These are phyloP conservation scores for Crepidotus variabilis DNA, from an alignment of 768 basidiomycete genomes.

Conservation along the genomic window DNA sequence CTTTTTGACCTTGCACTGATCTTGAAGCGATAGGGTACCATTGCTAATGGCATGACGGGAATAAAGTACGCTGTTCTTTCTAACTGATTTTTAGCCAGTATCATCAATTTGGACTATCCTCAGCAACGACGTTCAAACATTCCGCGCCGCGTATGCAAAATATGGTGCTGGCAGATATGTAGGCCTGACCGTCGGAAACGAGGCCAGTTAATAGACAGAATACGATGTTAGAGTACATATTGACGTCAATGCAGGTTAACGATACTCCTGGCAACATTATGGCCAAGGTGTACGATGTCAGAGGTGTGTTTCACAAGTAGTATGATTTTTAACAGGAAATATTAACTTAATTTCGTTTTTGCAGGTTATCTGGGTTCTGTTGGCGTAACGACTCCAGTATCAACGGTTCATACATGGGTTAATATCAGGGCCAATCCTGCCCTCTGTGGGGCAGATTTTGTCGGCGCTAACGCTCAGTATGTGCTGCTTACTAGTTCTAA, in stretches of 20 bases:
- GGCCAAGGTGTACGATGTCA: constrained; percentile 33
- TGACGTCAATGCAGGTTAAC: constrained; percentile 12
- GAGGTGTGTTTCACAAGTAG: constrained; percentile 20
- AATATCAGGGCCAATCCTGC: constrained; percentile 26
- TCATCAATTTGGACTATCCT: neutral
- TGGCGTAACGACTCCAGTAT: constrained; percentile 32
- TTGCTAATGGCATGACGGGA: constrained; percentile 23
- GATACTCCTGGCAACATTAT: constrained; percentile 33
- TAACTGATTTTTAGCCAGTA: too few species aligned
- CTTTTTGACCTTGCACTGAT: neutral
- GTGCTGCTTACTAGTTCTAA: constrained; percentile 1
- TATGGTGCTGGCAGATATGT: constrained; percentile 31
- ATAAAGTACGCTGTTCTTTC: constrained; percentile 17
- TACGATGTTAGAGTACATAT: neutral
- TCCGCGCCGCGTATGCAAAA: constrained; percentile 28
- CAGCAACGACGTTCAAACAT: constrained; percentile 35
- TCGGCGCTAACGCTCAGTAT: constrained; percentile 40
- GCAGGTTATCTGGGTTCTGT: constrained; percentile 31
- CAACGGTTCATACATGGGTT: constrained; percentile 38
- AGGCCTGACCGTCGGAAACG: constrained; percentile 37
- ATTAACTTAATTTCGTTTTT: neutral
- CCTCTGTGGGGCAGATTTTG: constrained; percentile 35
- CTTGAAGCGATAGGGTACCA: constrained; percentile 22
- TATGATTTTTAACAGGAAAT: neutral
- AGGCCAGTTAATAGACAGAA: constrained; percentile 16